phyloP scores from a whole-genome alignment of 2,329 filamentous ascomycete genomes.

The Nannizziopsis barbatae region DNA sequence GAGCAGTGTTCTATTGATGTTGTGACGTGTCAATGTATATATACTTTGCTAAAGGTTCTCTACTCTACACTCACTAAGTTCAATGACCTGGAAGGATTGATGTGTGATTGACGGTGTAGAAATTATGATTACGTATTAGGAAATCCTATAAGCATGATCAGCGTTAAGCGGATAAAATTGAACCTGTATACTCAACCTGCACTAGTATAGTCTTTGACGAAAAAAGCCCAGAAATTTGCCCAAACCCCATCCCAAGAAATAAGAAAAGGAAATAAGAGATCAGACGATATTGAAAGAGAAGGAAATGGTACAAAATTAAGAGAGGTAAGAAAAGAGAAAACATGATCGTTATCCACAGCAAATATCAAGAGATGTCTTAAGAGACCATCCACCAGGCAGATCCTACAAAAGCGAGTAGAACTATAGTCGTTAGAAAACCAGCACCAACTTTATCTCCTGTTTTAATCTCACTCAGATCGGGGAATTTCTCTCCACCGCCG shows the following conservation, averaged over 20 bases:
- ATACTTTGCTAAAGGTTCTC: no score
- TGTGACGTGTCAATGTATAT: no score
- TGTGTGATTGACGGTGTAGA: no score
- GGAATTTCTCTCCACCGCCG: slow-evolving; percentile 30
- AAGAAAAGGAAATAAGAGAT: not conserved
- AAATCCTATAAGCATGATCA: not conserved
- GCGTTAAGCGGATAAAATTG: slow-evolving; percentile 5
- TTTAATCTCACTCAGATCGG: slow-evolving; percentile 39
- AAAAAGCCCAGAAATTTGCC: not conserved
- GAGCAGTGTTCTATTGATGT: no score
- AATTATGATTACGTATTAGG: no score
- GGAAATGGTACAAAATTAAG: not conserved
- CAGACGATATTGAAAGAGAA: not conserved
- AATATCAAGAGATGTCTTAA: slow-evolving; percentile 10
- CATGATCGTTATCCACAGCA: slow-evolving; percentile 4
- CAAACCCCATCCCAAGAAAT: not conserved
- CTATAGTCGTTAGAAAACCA: slow-evolving; percentile 50
- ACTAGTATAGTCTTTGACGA: not conserved
- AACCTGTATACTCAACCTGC: not conserved
- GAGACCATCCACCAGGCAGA: slow-evolving; percentile 46
- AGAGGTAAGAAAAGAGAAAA: not conserved
- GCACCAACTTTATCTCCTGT: slow-evolving; percentile 58
- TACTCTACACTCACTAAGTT: no score
- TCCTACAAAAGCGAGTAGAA: slow-evolving; percentile 45
- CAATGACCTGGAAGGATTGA: no score